phyloP scores from a whole-genome alignment of 2,329 filamentous ascomycete species.

The Botryotinia narcissicola region DNA sequence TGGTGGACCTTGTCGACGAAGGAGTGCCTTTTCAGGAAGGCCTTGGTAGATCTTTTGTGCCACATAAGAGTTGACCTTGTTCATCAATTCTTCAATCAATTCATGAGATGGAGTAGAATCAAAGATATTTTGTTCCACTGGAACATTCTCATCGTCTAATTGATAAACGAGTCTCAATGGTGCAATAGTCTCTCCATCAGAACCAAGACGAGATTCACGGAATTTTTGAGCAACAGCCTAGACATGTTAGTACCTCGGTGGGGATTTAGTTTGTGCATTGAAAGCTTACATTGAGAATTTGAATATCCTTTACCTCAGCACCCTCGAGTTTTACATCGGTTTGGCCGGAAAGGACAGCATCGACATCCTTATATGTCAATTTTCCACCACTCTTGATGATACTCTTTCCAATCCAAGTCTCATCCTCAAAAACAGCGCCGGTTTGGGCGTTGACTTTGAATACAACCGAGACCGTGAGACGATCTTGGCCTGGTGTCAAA shows the following conservation, averaged over 20 bases:
- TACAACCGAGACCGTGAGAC: conserved; percentile 87
- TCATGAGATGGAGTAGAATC: conserved; percentile 86
- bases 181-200: conserved; percentile 74
- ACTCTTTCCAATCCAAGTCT: conserved; percentile 90
- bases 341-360: conserved; percentile 69
- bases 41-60: conserved; percentile 77
- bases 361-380: conserved; percentile 80
- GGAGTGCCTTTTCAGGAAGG: conserved; percentile 86
- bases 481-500: conserved; percentile 79
- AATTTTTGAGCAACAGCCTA: conserved; percentile 83
- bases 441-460: conserved; percentile 85
- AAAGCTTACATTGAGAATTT: conserved; percentile 66
- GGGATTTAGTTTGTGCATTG: not conserved
- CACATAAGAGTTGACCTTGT: conserved; percentile 88
- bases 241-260: conserved; percentile 30
- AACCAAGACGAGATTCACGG: conserved; percentile 80
- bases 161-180: conserved; percentile 88
- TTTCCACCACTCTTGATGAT: conserved; percentile 90
- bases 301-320: conserved; percentile 71
- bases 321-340: conserved; percentile 61
- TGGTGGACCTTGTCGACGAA: conserved; percentile 81
- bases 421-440: conserved; percentile 75
- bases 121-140: conserved; percentile 94
- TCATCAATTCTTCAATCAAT: conserved; percentile 89
- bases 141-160: conserved; percentile 96